Conservation (phyloP, 1,139 yeast species). For the Dujonia santamariae region DNA sequence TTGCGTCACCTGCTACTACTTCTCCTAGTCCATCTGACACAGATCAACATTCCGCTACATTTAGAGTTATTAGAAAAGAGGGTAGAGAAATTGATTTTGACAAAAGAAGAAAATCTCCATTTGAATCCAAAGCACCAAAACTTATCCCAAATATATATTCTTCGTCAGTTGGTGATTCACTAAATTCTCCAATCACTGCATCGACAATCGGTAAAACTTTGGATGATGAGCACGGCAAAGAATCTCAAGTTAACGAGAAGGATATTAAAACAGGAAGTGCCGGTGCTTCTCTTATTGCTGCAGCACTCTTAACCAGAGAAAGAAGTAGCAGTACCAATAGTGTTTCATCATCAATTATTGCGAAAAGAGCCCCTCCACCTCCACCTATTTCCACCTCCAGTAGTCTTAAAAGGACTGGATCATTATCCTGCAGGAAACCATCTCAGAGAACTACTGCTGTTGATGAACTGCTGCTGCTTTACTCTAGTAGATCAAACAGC, state of each 20-base stretch:
- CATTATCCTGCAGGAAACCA: conserved; percentile 4
- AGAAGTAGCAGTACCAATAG: conserved; percentile 3
- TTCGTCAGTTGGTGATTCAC: conserved; percentile 34
- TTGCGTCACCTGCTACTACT: conserved; percentile 19
- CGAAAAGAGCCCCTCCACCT: conserved; percentile 74
- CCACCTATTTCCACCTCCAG: conserved; percentile 55
- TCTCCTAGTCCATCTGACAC: conserved; percentile 18
- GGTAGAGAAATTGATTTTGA: conserved; percentile 77
- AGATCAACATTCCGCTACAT: too few relatives aligned
- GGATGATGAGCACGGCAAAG: too few relatives aligned
- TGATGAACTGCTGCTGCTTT: conserved; percentile 13
- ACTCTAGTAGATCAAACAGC: conserved; percentile 16
- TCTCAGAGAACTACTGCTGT: conserved; percentile 8
- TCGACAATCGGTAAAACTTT: conserved; percentile 21
- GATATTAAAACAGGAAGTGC: too few relatives aligned
- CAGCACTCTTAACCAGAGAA: too few relatives aligned
- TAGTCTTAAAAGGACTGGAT: conserved; percentile 8
- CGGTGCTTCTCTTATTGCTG: too few relatives aligned
- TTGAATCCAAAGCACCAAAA: conserved; percentile 44
- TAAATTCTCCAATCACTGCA: conserved; percentile 38
- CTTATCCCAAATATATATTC: conserved; percentile 43
- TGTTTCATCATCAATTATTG: conserved; percentile 44
- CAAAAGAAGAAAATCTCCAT: conserved; percentile 75
- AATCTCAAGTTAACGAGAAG: too few relatives aligned
- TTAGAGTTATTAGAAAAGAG: conserved; percentile 66